Evolutionary conservation across 2,329 filamentous ascomycete genomes (phyloP).

Genomic region (Paraconiothyrium brasiliense): DNA sequence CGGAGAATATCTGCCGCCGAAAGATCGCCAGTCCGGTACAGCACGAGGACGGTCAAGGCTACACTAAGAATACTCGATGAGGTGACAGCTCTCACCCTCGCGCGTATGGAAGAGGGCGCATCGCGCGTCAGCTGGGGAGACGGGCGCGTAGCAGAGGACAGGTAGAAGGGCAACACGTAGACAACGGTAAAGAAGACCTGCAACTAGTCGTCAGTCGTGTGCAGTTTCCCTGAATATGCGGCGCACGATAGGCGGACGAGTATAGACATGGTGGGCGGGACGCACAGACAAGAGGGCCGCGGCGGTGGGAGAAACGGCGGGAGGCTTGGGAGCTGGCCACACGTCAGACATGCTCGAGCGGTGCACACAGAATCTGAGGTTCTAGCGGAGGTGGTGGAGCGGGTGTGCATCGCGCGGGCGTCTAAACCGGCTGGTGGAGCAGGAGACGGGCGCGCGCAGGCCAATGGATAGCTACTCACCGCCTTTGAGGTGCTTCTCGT

Average conservation of each 20-base stretch:
- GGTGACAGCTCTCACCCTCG: conserved; percentile 82
- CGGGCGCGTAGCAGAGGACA: conserved; percentile 80
- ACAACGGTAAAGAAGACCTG: conserved; percentile 83
- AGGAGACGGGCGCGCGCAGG: conserved; percentile 29
- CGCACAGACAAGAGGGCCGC: conserved; percentile 52
- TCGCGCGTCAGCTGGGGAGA: conserved; percentile 83
- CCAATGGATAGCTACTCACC: conserved; percentile 50
- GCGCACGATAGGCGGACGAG: conserved; percentile 35
- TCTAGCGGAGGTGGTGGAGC: conserved; percentile 28
- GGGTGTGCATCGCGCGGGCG: conserved; percentile 37
- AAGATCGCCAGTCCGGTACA: conserved; percentile 64
- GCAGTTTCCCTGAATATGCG: conserved; percentile 22
- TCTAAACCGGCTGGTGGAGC: conserved; percentile 18
- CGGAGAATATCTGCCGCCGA: conserved; percentile 66
- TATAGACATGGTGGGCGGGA: conserved; percentile 37
- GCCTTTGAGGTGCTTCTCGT: conserved; percentile 46
- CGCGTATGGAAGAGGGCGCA: conserved; percentile 87
- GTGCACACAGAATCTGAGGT: conserved; percentile 21
- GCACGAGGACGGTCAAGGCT: conserved; percentile 71
- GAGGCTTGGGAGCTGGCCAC: conserved; percentile 47
- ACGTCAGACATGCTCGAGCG: conserved; percentile 41
- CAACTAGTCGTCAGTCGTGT: conserved; percentile 33
- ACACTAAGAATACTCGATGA: conserved; percentile 77
- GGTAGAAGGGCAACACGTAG: conserved; percentile 92
- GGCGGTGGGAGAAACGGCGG: conserved; percentile 44